phyloP scores from a whole-genome alignment of 208 protist genomes.

The Acanthamoeba divionensis region DNA sequence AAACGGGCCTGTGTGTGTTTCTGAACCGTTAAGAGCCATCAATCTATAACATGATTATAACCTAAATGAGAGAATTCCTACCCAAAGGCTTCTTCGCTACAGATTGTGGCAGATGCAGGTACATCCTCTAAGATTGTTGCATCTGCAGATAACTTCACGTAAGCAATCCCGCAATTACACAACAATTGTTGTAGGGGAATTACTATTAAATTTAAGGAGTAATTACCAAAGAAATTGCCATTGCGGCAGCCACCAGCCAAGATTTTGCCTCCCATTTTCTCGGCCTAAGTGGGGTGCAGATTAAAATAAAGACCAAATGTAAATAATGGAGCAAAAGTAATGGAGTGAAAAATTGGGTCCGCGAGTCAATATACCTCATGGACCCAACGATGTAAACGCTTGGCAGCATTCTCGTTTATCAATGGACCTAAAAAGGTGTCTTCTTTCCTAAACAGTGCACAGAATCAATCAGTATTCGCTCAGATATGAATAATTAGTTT shows the following conservation, averaged over 20 bases:
- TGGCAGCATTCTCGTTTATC: conserved; percentile 6
- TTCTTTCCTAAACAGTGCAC: not conserved
- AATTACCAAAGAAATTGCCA: not conserved
- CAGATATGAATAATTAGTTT: not conserved
- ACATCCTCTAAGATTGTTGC: conserved; percentile 34
- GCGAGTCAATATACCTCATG: not conserved
- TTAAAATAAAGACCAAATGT: too few species aligned
- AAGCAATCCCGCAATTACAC: too few species aligned
- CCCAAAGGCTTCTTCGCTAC: conserved; percentile 50
- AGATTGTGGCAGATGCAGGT: not conserved
- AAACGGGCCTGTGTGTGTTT: not conserved
- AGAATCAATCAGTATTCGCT: not conserved
- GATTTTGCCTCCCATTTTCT: conserved; percentile 4
- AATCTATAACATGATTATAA: not conserved
- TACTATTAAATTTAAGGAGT: too few species aligned
- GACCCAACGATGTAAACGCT: conserved; percentile 24
- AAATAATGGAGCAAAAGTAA: not conserved
- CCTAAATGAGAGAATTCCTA: not conserved
- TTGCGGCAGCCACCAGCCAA: not conserved
- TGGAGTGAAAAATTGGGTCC: not conserved
- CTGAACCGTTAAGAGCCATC: not conserved
- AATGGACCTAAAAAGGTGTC: conserved; percentile 30
- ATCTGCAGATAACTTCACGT: not conserved
- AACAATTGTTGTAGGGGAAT: too few species aligned
- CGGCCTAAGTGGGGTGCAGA: not conserved